Conservation (phyloP, 306 rosid genomes). For the Mimosa pudica region DNA sequence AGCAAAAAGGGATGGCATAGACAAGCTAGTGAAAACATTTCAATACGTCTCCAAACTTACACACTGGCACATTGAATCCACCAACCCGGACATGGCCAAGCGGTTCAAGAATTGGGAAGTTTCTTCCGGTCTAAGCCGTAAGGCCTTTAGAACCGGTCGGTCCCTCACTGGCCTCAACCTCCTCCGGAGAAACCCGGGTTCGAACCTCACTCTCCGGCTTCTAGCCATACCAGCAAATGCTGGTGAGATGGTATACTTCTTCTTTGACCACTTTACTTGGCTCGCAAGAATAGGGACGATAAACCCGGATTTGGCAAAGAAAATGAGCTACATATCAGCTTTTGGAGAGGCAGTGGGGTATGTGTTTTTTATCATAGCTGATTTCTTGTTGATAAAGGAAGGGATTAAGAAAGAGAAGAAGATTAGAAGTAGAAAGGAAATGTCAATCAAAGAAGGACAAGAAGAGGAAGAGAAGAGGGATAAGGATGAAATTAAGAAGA, state of each 20-base stretch:
- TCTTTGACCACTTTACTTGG: slow-evolving; percentile 96
- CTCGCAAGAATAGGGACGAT: slow-evolving; percentile 78
- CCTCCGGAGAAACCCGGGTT: slow-evolving; percentile 71
- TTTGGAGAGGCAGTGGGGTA: slow-evolving; percentile 95
- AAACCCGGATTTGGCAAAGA: slow-evolving; percentile 58
- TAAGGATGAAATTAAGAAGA: slow-evolving; percentile 40
- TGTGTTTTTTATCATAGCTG: slow-evolving; percentile 74
- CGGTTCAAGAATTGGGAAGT: slow-evolving; percentile 84
- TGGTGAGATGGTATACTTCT: slow-evolving; percentile 92
- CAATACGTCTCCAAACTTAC: slow-evolving; percentile 86
- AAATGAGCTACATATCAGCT: slow-evolving; percentile 78
- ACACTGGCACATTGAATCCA: slow-evolving; percentile 69
- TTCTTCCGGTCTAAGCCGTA: slow-evolving; percentile 82
- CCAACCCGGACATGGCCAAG: slow-evolving; percentile 49
- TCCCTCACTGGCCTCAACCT: slow-evolving; percentile 82
- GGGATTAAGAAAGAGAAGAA: slow-evolving; percentile 65
- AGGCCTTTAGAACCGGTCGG: slow-evolving; percentile 85
- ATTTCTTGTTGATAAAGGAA: slow-evolving; percentile 57
- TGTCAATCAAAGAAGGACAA: not conserved
- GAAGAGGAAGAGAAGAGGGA: slow-evolving; percentile 38
- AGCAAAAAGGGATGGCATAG: slow-evolving; percentile 96
- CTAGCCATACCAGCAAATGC: slow-evolving; percentile 75
- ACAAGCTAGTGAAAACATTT: slow-evolving; percentile 96
- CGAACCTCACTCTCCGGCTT: slow-evolving; percentile 42
- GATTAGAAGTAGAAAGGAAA: slow-evolving; percentile 36